Percentiles rank a stretch among this genome's conserved stretches.
Conservation (phyloP, 768 basidiomycete species). For the Porphyrellus cyaneotinctus region DNA sequence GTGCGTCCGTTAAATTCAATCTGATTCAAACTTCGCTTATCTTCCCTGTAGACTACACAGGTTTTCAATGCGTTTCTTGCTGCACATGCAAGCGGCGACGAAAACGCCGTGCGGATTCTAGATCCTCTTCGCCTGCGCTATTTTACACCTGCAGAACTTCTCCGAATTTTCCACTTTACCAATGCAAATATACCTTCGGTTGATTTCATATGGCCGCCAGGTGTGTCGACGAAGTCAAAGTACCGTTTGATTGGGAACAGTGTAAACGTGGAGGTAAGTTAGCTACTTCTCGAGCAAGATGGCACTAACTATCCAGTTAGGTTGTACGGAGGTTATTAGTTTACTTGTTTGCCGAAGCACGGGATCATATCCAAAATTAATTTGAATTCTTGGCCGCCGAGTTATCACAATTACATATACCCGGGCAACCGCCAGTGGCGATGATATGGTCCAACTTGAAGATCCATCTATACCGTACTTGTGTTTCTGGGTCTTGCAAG, state of each 20-base stretch:
- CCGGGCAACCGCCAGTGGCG: no score
- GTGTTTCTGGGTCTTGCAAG: no score
- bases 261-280: constrained; percentile 64
- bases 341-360: constrained; percentile 42
- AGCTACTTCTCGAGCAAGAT: neutral
- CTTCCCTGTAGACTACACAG: constrained; percentile 48
- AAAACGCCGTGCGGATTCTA: constrained; percentile 50
- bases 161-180: constrained; percentile 62
- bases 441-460: no score
- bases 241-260: constrained; percentile 81
- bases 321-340: constrained; percentile 53
- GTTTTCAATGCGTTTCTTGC: constrained; percentile 54
- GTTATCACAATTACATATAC: neutral
- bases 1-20: constrained; percentile 34
- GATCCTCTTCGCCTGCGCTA: constrained; percentile 64
- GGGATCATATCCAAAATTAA: neutral
- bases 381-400: neutral
- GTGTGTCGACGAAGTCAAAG: constrained; percentile 60
- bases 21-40: neutral
- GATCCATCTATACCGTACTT: no score
- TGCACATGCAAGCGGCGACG: constrained; percentile 38
- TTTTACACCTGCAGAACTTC: constrained; percentile 68
- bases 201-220: constrained; percentile 59
- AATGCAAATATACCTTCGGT: constrained; percentile 3
- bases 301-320: constrained; percentile 10